Percentiles rank a stretch among this genome's conserved stretches.
phyloP scores from a whole-genome alignment of 768 basidiomycete species.

The Phaeolepiota aurea region DNA sequence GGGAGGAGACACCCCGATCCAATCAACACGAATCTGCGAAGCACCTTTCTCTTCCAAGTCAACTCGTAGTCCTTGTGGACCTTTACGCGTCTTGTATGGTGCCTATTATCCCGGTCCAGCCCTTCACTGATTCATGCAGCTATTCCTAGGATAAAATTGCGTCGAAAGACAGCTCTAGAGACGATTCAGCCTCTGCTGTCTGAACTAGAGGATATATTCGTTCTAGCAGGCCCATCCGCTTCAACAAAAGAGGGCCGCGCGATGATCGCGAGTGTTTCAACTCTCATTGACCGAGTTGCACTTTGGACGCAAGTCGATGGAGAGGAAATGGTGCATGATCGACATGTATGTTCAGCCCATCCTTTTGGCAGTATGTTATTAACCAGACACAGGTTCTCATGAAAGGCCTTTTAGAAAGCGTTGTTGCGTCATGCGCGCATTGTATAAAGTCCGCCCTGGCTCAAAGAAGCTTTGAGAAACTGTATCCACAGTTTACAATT shows the following conservation, averaged over 20 bases:
- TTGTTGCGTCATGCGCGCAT: constrained; percentile 23
- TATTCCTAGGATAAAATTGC: constrained; percentile 35
- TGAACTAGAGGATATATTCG: constrained; percentile 24
- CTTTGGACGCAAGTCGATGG: constrained; percentile 21
- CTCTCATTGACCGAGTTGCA: constrained; percentile 15
- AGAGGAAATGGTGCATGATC: constrained; percentile 10
- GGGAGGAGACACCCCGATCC: constrained; percentile 11
- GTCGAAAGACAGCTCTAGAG: constrained; percentile 32
- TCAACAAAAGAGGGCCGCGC: constrained; percentile 22
- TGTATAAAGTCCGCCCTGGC: constrained; percentile 37
- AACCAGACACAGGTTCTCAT: constrained; percentile 19
- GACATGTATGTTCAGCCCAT: constrained; percentile 23
- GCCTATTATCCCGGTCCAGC: not conserved
- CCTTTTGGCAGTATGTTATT: not conserved
- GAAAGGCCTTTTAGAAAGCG: constrained; percentile 23
- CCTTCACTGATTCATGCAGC: constrained; percentile 16
- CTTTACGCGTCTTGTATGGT: constrained; percentile 31
- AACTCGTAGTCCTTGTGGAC: constrained; percentile 27
- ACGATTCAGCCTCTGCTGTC: constrained; percentile 32
- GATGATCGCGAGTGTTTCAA: constrained; percentile 19
- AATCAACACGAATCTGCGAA: constrained; percentile 8
- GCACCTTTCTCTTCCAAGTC: constrained; percentile 15
- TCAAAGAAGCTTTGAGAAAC: constrained; percentile 32
- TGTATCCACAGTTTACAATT: constrained; percentile 36
- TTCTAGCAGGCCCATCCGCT: constrained; percentile 14